These are phyloP conservation scores for Mycosphaerella sp. DNA, from an alignment of 2,329 filamentous ascomycete species.

Conservation along the genomic window DNA sequence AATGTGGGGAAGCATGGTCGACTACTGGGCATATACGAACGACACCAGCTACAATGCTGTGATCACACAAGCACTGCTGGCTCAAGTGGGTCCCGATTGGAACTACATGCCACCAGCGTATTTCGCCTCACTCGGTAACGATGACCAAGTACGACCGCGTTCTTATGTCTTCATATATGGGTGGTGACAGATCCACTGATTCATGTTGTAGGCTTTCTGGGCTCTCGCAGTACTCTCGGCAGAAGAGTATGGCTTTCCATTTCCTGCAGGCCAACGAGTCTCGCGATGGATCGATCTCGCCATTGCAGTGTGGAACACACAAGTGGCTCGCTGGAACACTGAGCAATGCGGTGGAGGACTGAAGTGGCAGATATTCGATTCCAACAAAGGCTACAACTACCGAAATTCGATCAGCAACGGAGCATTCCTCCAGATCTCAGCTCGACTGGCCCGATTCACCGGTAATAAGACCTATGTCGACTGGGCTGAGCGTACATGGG, in stretches of 20 bases:
- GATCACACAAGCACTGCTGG: conserved; percentile 40
- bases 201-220: conserved; percentile 56
- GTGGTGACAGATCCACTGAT: neutral
- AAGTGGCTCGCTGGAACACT: conserved; percentile 64
- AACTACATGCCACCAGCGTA: conserved; percentile 40
- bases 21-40: conserved; percentile 44
- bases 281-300: conserved; percentile 69
- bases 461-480: conserved; percentile 70
- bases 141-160: conserved; percentile 46
- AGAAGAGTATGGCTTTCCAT: conserved; percentile 67
- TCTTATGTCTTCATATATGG: no score
- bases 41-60: conserved; percentile 41
- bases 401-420: conserved; percentile 56
- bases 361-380: conserved; percentile 78
- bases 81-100: conserved; percentile 38
- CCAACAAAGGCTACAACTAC: conserved; percentile 60
- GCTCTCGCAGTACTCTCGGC: conserved; percentile 74
- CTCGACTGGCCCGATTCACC: conserved; percentile 71
- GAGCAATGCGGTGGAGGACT: conserved; percentile 65
- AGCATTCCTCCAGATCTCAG: conserved; percentile 52
- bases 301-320: conserved; percentile 75
- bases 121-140: conserved; percentile 40
- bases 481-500: conserved; percentile 64
- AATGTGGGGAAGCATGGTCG: conserved; percentile 34
- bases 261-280: conserved; percentile 47